Evolutionary conservation across 164 flowering plant species (phyloP).

Genomic region (Dillenia turbinata): DNA sequence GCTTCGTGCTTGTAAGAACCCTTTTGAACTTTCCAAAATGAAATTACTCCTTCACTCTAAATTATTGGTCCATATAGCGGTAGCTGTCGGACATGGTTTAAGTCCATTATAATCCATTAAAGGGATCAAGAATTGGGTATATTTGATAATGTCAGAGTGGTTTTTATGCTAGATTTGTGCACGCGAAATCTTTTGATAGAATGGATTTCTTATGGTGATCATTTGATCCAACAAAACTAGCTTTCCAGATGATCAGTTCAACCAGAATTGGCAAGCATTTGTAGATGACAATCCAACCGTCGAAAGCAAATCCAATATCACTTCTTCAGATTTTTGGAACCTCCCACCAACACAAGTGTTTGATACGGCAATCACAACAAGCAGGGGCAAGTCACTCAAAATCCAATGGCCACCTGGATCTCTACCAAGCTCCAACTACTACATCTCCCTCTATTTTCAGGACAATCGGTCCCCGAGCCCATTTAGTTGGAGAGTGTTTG

Average conservation of each 20-base stretch:
- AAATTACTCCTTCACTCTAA: no score
- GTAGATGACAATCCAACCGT: constrained; percentile 46
- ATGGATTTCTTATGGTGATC: constrained; percentile 8
- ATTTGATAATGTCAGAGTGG: no score
- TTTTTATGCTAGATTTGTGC: no score
- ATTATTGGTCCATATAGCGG: no score
- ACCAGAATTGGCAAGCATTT: constrained; percentile 82
- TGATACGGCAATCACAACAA: constrained; percentile 44
- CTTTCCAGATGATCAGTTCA: constrained; percentile 84
- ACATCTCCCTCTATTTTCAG: constrained; percentile 78
- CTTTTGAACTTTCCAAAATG: no score
- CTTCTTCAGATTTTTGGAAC: constrained; percentile 73
- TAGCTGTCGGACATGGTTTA: no score
- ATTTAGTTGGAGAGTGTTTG: constrained; percentile 80
- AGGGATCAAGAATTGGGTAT: no score
- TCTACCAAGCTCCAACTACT: constrained; percentile 52
- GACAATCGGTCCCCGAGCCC: constrained; percentile 73
- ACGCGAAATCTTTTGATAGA: no score
- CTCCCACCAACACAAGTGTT: constrained; percentile 66
- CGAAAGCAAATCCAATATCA: constrained; percentile 33
- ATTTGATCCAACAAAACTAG: constrained; percentile 35
- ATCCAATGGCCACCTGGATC: constrained; percentile 62
- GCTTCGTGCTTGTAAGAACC: no score
- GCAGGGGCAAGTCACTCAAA: constrained; percentile 56
- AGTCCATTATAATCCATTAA: no score